These are phyloP conservation scores for Pisolithus sp. DNA, from an alignment of 768 basidiomycete species.

Conservation along the genomic window DNA sequence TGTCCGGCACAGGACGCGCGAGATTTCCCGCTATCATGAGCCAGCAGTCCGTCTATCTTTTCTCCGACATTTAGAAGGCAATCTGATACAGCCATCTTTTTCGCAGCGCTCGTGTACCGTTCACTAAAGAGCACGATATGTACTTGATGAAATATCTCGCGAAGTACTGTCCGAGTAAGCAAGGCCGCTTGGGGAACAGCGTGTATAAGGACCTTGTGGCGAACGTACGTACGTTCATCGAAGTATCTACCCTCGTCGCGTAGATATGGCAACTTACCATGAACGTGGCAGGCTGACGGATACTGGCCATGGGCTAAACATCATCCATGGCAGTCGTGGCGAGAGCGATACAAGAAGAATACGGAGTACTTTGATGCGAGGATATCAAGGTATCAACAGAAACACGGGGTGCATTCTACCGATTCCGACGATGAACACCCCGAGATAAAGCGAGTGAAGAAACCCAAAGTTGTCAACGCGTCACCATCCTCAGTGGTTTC, in stretches of 20 bases:
- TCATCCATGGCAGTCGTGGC: slow-evolving; percentile 61
- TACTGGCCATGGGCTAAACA: slow-evolving; percentile 47
- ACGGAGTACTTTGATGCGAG: slow-evolving; percentile 31
- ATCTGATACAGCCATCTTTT: too few species aligned
- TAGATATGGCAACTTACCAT: slow-evolving; percentile 1
- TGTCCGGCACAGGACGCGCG: too few species aligned
- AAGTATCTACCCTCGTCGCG: background rate
- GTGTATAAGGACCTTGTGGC: slow-evolving; percentile 39
- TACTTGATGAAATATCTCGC: slow-evolving; percentile 45
- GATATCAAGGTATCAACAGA: slow-evolving; percentile 37
- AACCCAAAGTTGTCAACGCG: background rate
- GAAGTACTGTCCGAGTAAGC: slow-evolving; percentile 32
- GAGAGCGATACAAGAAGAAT: slow-evolving; percentile 50
- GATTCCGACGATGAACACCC: background rate
- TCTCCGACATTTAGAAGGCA: too few species aligned
- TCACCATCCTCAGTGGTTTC: background rate
- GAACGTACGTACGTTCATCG: slow-evolving; percentile 35
- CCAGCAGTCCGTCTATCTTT: too few species aligned
- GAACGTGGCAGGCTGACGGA: slow-evolving; percentile 25
- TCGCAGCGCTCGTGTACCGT: slow-evolving; percentile 22
- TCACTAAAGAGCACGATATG: slow-evolving; percentile 35
- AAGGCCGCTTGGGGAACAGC: slow-evolving; percentile 40
- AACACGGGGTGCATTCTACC: slow-evolving; percentile 11
- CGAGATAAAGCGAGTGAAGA: background rate
- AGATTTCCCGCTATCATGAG: too few species aligned